phyloP scores from a whole-genome alignment of 805 yeast genomes.

The Saturnispora hagleri region DNA sequence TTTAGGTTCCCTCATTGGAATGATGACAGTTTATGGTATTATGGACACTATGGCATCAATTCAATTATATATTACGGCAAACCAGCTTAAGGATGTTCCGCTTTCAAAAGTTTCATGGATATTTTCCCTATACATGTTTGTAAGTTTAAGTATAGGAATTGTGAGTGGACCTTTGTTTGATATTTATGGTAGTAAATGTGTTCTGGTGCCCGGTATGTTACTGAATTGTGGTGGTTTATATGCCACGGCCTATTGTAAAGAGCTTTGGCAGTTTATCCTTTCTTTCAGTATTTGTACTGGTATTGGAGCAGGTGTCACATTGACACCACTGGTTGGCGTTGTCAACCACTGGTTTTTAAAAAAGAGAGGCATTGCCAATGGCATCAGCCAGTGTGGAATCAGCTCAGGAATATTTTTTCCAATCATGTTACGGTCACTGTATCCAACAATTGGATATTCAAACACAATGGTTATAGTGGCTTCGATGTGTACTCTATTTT shows the following conservation, averaged over 20 bases:
- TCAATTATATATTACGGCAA: conserved; percentile 48
- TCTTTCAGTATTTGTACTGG: conserved; percentile 40
- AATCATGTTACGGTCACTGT: conserved; percentile 41
- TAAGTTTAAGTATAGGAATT: conserved; percentile 33
- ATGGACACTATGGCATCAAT: conserved; percentile 59
- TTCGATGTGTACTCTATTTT: conserved; percentile 35
- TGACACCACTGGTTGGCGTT: conserved; percentile 39
- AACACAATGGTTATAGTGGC: conserved; percentile 47
- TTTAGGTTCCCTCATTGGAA: conserved; percentile 46
- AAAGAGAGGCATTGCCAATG: conserved; percentile 47
- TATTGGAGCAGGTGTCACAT: conserved; percentile 37
- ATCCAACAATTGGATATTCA: conserved; percentile 39
- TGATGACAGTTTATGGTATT: conserved; percentile 52
- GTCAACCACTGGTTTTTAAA: conserved; percentile 52
- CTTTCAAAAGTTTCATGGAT: conserved; percentile 48
- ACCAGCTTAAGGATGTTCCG: conserved; percentile 22
- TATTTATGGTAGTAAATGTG: conserved; percentile 32
- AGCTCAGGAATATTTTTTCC: conserved; percentile 49
- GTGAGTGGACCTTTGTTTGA: conserved; percentile 42
- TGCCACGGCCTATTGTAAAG: conserved; percentile 35
- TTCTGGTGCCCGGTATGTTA: conserved; percentile 30
- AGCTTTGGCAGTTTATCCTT: conserved; percentile 42
- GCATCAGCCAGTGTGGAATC: conserved; percentile 42
- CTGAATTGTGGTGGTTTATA: conserved; percentile 32
- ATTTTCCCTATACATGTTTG: conserved; percentile 44